phyloP scores from a whole-genome alignment of 2,329 filamentous ascomycete genomes.

The Aureobasidium sp. region DNA sequence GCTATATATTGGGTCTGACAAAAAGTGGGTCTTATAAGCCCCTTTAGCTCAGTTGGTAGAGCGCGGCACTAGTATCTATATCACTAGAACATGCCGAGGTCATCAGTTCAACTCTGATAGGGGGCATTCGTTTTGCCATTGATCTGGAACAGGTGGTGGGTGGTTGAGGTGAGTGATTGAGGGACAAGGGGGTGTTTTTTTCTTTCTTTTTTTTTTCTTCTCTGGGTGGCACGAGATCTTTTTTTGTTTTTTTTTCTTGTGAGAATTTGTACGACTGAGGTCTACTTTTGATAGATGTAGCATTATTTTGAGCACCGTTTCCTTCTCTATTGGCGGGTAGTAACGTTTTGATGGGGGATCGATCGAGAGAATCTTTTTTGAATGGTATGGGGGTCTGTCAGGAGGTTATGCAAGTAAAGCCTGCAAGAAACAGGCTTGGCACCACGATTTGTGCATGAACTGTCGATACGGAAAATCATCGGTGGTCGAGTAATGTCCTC shows the following conservation, averaged over 20 bases:
- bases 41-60: background rate
- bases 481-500: background rate
- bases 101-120: background rate
- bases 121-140: background rate
- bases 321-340: too few relatives aligned
- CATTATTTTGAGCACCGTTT: too few relatives aligned
- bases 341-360: background rate
- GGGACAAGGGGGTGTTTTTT: too few relatives aligned
- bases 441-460: background rate
- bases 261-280: too few relatives aligned
- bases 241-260: too few relatives aligned
- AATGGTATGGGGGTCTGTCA: background rate
- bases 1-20: too few relatives aligned
- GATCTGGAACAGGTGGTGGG: too few relatives aligned
- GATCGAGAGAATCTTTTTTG: background rate
- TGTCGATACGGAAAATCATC: background rate
- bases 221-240: too few relatives aligned
- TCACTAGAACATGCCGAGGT: background rate
- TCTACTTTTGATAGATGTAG: too few relatives aligned
- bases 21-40: background rate
- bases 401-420: background rate
- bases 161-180: too few relatives aligned
- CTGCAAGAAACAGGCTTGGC: background rate
- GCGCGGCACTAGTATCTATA: background rate
- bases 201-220: too few relatives aligned